These are phyloP conservation scores for Fagopyrum homotropicum DNA, from an alignment of 148 eudicot genomes.

Conservation along the genomic window DNA sequence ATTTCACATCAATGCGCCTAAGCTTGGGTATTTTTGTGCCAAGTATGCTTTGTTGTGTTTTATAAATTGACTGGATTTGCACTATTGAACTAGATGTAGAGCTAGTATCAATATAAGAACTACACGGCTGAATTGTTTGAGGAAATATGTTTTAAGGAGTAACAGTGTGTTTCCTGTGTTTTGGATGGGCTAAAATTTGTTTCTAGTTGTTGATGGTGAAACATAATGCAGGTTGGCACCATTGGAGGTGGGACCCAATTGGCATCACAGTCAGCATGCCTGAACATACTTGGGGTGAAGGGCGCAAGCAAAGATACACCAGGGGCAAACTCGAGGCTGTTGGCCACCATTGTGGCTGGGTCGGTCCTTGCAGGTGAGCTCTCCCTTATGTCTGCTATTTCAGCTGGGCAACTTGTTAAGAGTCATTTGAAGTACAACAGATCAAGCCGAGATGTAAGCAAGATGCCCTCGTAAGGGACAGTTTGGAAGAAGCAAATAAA, in stretches of 20 bases:
- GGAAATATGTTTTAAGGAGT: too few relatives aligned
- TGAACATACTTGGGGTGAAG: conserved; percentile 30
- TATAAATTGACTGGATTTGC: background rate
- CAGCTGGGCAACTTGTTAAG: conserved; percentile 35
- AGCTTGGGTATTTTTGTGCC: background rate
- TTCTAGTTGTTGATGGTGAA: background rate
- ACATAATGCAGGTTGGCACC: conserved; percentile 25
- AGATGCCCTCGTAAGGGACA: conserved; percentile 4
- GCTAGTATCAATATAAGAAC: background rate
- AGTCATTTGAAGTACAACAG: conserved; percentile 33
- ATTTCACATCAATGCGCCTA: background rate
- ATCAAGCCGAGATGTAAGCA: conserved; percentile 21
- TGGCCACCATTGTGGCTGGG: conserved; percentile 32
- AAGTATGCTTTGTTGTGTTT: background rate
- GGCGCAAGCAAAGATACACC: conserved; percentile 16
- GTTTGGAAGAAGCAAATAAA: background rate
- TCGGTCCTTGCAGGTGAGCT: conserved; percentile 35
- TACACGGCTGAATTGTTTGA: background rate
- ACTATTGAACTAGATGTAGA: background rate
- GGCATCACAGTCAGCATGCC: conserved; percentile 36
- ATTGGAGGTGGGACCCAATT: conserved; percentile 32
- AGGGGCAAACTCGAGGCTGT: conserved; percentile 27
- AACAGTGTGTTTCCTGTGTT: background rate
- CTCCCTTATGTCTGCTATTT: conserved; percentile 30
- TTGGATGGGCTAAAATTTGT: background rate